Conservation (phyloP, 495 filamentous ascomycete species). For the Podospora conica region DNA sequence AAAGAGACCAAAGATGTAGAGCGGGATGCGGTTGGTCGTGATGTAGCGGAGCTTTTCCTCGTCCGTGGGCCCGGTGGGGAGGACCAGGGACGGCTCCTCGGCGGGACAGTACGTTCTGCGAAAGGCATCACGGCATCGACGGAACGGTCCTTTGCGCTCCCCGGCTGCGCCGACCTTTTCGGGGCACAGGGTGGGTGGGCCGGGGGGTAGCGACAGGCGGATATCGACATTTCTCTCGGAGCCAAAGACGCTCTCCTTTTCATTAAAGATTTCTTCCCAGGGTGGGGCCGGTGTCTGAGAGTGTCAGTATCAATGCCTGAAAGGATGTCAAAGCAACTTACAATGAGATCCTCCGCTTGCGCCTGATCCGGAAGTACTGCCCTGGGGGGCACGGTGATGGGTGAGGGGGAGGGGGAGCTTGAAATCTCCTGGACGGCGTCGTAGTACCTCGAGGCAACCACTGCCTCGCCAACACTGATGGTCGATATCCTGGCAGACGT, state of each 20-base stretch:
- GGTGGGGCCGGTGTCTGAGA: constrained; percentile 13
- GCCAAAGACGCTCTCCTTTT: constrained; percentile 9
- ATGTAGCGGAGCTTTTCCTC: constrained; percentile 27
- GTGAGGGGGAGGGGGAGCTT: no score
- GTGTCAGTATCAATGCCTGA: background rate
- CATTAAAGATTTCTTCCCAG: constrained; percentile 14
- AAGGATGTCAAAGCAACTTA: background rate
- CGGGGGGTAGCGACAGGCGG: background rate
- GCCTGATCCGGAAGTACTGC: background rate
- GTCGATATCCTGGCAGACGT: background rate
- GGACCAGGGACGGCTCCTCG: constrained; percentile 24
- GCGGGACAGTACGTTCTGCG: constrained; percentile 26
- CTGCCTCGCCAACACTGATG: background rate
- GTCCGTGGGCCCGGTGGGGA: constrained; percentile 26
- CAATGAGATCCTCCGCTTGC: constrained; percentile 4
- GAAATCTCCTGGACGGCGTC: background rate
- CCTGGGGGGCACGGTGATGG: background rate
- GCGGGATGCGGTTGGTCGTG: constrained; percentile 27
- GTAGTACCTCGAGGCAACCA: background rate
- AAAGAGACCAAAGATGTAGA: constrained; percentile 29
- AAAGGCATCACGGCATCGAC: constrained; percentile 16
- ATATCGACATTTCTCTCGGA: constrained; percentile 13
- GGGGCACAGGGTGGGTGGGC: background rate
- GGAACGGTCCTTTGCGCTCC: constrained; percentile 2
- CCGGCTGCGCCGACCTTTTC: constrained; percentile 3